Percentiles rank a stretch among this genome's conserved stretches.
These are phyloP conservation scores for Spinacia oleracea DNA, from an alignment of 179 eudicot species.

Conservation along the genomic window DNA sequence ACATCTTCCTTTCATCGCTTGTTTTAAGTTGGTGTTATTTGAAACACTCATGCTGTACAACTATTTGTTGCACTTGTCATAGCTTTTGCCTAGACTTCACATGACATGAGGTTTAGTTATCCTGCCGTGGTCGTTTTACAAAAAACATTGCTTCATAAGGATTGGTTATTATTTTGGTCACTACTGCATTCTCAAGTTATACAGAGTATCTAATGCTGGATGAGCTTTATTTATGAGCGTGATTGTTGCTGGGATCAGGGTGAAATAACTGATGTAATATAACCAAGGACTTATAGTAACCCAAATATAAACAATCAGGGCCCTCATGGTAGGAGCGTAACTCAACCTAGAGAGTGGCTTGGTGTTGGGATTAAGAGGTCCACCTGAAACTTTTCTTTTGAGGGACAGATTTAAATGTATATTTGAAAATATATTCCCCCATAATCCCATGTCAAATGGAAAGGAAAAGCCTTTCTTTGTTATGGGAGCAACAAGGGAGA, in stretches of 20 bases:
- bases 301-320: not conserved
- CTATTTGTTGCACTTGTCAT: not conserved
- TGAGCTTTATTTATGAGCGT: not conserved
- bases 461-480: not conserved
- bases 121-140: not conserved
- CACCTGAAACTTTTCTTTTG: not conserved
- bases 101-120: not conserved
- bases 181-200: not conserved
- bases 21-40: not conserved
- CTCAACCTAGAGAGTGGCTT: not conserved
- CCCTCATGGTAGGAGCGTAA: not conserved
- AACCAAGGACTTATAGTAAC: not conserved
- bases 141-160: not conserved
- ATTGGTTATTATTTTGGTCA: not conserved
- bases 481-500: not conserved
- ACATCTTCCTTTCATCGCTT: not conserved
- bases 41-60: not conserved
- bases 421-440: not conserved
- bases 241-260: not conserved
- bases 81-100: not conserved
- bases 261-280: not conserved
- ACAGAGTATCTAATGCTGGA: not conserved
- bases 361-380: not conserved
- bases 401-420: not conserved
- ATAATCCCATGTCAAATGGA: not conserved